These are phyloP conservation scores for Mycena epipterygia DNA, from an alignment of 768 basidiomycete genomes.

Conservation along the genomic window DNA sequence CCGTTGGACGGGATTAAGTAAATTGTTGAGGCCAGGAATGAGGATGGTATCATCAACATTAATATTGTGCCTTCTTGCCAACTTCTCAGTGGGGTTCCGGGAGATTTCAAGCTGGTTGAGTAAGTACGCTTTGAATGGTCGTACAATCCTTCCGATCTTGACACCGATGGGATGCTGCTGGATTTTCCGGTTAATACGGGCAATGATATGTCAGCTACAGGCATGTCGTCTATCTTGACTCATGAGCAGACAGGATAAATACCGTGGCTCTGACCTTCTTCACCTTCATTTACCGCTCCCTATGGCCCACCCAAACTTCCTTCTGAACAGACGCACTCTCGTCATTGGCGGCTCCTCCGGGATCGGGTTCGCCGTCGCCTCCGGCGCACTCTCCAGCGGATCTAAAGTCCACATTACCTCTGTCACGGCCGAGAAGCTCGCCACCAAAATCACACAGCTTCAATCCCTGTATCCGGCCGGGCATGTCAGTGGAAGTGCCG, in stretches of 20 bases:
- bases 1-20: no score
- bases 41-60: no score
- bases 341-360: conserved; percentile 13
- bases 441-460: conserved; percentile 1
- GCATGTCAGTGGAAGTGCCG: conserved; percentile 14
- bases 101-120: no score
- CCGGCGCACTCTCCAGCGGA: conserved; percentile 12
- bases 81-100: no score
- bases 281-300: not conserved
- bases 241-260: not conserved
- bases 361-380: conserved; percentile 14
- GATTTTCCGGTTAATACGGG: no score
- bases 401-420: conserved; percentile 24
- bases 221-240: no score
- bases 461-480: conserved; percentile 12
- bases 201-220: no score
- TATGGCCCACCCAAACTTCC: conserved; percentile 22
- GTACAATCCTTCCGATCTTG: no score
- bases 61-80: no score
- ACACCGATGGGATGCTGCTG: no score
- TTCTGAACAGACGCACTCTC: conserved; percentile 1
- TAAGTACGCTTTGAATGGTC: no score
- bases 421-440: not conserved
- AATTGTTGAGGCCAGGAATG: no score
- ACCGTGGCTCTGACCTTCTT: not conserved